These are phyloP conservation scores for Sclerospora graminicola DNA, from an alignment of 352 stramenopile genomes.

Conservation along the genomic window DNA sequence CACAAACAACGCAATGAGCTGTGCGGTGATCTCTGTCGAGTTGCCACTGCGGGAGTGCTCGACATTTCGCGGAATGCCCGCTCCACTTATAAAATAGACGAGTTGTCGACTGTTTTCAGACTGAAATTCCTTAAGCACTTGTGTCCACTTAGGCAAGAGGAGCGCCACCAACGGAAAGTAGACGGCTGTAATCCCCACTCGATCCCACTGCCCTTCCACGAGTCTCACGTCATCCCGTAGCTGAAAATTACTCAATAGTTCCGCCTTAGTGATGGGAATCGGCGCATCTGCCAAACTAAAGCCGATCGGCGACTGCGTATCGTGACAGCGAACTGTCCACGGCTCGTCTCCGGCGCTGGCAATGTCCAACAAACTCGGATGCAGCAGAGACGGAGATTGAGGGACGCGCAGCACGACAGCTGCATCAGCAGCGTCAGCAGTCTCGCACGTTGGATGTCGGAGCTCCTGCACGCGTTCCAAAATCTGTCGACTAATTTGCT, in stretches of 20 bases:
- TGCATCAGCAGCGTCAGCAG: slow-evolving; percentile 9
- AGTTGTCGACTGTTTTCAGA: slow-evolving; percentile 81
- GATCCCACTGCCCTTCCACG: slow-evolving; percentile 53
- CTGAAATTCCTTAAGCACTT: slow-evolving; percentile 71
- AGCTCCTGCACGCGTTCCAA: slow-evolving; percentile 52
- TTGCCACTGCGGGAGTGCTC: slow-evolving; percentile 89
- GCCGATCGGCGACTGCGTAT: slow-evolving; percentile 67
- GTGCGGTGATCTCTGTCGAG: slow-evolving; percentile 89
- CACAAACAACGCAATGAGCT: slow-evolving; percentile 91
- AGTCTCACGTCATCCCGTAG: slow-evolving; percentile 42
- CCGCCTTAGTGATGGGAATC: slow-evolving; percentile 30
- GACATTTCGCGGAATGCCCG: slow-evolving; percentile 92
- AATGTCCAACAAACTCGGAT: slow-evolving; percentile 59
- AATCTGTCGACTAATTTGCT: slow-evolving; percentile 66
- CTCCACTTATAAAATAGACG: slow-evolving; percentile 93
- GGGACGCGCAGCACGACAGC: slow-evolving; percentile 11
- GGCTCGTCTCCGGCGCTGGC: slow-evolving; percentile 12
- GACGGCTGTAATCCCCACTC: slow-evolving; percentile 66
- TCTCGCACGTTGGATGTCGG: slow-evolving; percentile 7
- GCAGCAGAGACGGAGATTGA: slow-evolving; percentile 38
- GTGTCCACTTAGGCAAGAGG: slow-evolving; percentile 90
- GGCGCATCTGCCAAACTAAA: slow-evolving; percentile 55
- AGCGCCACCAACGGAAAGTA: slow-evolving; percentile 95
- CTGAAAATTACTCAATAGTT: slow-evolving; percentile 53
- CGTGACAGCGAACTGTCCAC: slow-evolving; percentile 44